Percentiles rank a stretch among this genome's conserved stretches.
These are phyloP conservation scores for Thelonectria discophora DNA, from an alignment of 2,329 filamentous ascomycete genomes.

Conservation along the genomic window DNA sequence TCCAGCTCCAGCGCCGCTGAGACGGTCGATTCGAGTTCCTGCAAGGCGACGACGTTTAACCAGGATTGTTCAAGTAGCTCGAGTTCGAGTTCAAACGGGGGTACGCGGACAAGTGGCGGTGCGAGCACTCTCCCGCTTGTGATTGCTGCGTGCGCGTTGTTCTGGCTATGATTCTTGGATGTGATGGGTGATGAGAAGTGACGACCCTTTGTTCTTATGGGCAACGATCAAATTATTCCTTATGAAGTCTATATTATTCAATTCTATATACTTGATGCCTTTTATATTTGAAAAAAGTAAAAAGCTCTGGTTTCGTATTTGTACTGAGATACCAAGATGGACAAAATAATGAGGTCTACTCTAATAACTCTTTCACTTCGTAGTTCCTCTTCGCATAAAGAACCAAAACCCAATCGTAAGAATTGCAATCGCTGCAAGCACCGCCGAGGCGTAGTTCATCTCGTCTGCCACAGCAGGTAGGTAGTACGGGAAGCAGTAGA, in stretches of 20 bases:
- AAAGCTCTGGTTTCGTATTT: no score
- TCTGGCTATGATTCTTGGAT: conserved; percentile 43
- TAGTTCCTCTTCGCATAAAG: not conserved
- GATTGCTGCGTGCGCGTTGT: conserved; percentile 47
- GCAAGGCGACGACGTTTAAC: conserved; percentile 51
- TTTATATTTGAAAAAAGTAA: no score
- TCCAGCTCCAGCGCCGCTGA: conserved; percentile 32
- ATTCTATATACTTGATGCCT: no score
- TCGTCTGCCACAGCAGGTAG: conserved; percentile 26
- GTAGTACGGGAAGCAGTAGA: conserved; percentile 44
- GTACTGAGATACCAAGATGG: no score
- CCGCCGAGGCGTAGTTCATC: conserved; percentile 42
- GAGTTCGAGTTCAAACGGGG: conserved; percentile 44
- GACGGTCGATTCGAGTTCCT: conserved; percentile 42
- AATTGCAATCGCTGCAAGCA: not conserved
- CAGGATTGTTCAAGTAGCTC: conserved; percentile 47
- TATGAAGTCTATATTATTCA: no score
- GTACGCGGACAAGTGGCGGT: conserved; percentile 24
- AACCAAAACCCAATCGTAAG: not conserved
- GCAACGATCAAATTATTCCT: no score
- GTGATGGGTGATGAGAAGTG: not conserved
- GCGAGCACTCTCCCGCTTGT: conserved; percentile 40
- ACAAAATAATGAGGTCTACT: no score
- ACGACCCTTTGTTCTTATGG: not conserved
- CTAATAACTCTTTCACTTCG: not conserved